Base-by-base conservation (phyloP, 2,329 filamentous ascomycete species). In the Pseudogymnoascus sp. region DNA sequence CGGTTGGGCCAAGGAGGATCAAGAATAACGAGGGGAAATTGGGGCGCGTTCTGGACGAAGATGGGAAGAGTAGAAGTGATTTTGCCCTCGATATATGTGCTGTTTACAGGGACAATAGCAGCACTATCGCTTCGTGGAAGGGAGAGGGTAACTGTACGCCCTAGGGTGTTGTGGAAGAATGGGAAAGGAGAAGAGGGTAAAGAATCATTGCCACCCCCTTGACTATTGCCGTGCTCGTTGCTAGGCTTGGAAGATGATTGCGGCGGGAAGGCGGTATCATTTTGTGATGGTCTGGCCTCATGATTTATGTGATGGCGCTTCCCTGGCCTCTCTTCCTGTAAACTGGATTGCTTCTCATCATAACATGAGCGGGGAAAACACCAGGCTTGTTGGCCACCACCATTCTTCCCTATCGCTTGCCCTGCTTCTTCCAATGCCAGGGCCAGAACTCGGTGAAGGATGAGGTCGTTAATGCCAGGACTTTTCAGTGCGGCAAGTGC, bases 1-100 rank as follows among this genome's bases (percentile, higher is more conserved):
- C 86, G 82, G 69, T 91, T 93, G 0, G 89, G 88, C 89, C 90
- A 93, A 1, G 90, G 89, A 2, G 90, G 90, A 69, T 93, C 89
- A 18, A 92, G 75, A 6, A 92, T 71, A 37, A 92, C 77, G 47
- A 92, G 76, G 65, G 89, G 77, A 71, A 93, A 92, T 6, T 71
- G 68, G 18, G 81, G 78, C 1, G 80, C 77, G 2, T 68, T 69
- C 12, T 72, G 65, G 1, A 77, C 65, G 65, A 86, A 80, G 0
- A 65, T 64, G 2, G 70, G 67, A 37, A 77, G 72, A 47, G 73
- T 73, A 4, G 74, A 76, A 64, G 70, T 72, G 65, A 79, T 80
- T 65, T 71, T 77, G 20, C 83, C 82, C 6, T 79, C 71, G 18
- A 87, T 74, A 67, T 79, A 76, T 12, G 71, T 67, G 37, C 78